phyloP scores from a whole-genome alignment of 1,284 basidiomycete species.

The Tylopilus sp. region DNA sequence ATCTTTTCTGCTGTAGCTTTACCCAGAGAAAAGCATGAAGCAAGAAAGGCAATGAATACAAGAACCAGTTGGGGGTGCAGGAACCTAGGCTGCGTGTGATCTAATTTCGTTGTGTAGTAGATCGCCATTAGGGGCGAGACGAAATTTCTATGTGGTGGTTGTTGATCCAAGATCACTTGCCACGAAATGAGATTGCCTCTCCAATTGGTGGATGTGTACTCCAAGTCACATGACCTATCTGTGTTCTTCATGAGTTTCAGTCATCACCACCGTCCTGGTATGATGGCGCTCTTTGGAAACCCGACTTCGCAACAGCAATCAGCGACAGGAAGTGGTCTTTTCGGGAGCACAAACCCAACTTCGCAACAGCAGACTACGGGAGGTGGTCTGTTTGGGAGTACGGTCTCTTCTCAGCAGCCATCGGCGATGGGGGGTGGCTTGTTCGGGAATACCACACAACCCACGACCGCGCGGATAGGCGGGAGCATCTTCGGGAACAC shows the following conservation, averaged over 20 bases:
- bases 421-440: constrained; percentile 10
- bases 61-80: background rate
- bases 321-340: constrained; percentile 12
- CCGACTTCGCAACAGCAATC: constrained; percentile 18
- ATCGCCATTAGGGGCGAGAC: too few species aligned
- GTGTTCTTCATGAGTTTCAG: background rate
- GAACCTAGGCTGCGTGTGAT: too few species aligned
- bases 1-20: constrained; percentile 12
- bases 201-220: too few species aligned
- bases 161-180: too few species aligned
- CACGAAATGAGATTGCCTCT: too few species aligned
- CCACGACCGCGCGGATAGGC: constrained; percentile 1
- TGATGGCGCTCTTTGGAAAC: constrained; percentile 22
- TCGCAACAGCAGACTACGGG: constrained; percentile 21
- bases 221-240: constrained; percentile 15
- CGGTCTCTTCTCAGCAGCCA: constrained; percentile 15
- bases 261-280: background rate
- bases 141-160: too few species aligned
- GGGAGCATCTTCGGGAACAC: constrained; percentile 17
- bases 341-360: constrained; percentile 7
- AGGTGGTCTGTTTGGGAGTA: constrained; percentile 18
- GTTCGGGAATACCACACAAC: constrained; percentile 19
- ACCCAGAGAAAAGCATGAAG: constrained; percentile 29
- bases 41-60: constrained; percentile 6
- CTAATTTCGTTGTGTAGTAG: too few species aligned